Base-by-base conservation (phyloP, 345 rosid species). In the Dipteronia sinensis region DNA sequence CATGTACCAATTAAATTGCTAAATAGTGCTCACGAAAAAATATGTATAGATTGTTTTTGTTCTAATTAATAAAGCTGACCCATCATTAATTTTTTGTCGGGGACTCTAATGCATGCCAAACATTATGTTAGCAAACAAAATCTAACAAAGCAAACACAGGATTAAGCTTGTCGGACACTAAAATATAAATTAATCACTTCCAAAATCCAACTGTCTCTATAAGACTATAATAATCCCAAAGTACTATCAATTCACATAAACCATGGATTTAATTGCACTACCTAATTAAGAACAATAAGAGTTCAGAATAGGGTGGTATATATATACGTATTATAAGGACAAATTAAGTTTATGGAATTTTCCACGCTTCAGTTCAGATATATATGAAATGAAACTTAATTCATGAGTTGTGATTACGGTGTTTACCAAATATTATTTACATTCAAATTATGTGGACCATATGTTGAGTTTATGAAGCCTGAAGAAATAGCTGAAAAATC, bases 41-140 rank as follows among this genome's bases (percentile, higher is more conserved):
- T 34, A 34, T 34, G 38, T 34, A 34, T 34, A 34, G 38, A 34
- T 3, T 34, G 3, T 34, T 34, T 34, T 6, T 34, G 38, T 34
- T 34, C 38, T 27, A 29, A 31, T 31, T 56, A 13, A 25, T 23
- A 64, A 83, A 72, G 73, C 74, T 42, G 40, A 47, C 80, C 82
- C 87, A 87, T 72, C 83, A 80, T 83, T 82, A 64, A 85, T 87
- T 80, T 23, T 53, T n/a, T 85, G 90, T 89, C 88, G 91, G 87
- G 71, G 20, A 56, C 69, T 34, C 69, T 19, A 74, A 65, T 65
- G 61, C 77, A 74, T 74, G 77, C 71, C 44, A 49, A 74, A 74
- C n/a, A 47, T 47, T 74, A 59, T 74, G 55, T 74, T 74, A 65
- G 25, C 71, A 74, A 74, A 63, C 68, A 63, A 61, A 63, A 74